Conservation (phyloP, 2,329 filamentous ascomycete species). For the Trichothecium roseum region DNA sequence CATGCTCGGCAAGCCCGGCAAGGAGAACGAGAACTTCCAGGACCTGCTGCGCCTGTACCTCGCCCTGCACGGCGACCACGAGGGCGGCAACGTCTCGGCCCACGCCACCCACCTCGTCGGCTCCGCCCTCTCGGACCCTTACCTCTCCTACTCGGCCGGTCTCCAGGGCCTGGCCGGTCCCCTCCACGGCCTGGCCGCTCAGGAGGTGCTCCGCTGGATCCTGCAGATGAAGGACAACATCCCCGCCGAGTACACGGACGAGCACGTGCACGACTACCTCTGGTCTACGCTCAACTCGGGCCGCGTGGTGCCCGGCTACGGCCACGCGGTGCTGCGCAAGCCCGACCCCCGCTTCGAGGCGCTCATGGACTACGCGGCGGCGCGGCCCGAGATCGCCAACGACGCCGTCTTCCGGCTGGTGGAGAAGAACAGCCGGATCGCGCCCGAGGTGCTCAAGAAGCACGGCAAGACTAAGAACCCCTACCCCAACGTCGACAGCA, state of each 20-base stretch:
- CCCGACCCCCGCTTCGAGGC: conserved; percentile 95
- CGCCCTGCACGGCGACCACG: conserved; percentile 93
- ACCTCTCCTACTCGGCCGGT: conserved; percentile 91
- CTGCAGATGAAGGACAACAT: conserved; percentile 89
- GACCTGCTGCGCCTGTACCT: conserved; percentile 90
- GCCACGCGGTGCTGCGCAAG: conserved; percentile 91
- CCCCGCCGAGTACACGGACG: conserved; percentile 63
- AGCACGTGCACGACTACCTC: conserved; percentile 80
- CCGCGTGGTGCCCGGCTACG: conserved; percentile 89
- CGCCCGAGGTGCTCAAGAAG: conserved; percentile 79
- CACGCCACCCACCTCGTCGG: conserved; percentile 93
- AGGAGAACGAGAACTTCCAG: conserved; percentile 87
- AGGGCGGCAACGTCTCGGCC: conserved; percentile 94
- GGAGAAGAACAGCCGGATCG: conserved; percentile 84
- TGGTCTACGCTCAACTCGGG: conserved; percentile 91
- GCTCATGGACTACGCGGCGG: conserved; percentile 86
- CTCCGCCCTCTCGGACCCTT: conserved; percentile 86
- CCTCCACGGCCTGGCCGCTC: conserved; percentile 65
- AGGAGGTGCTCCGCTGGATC: conserved; percentile 96
- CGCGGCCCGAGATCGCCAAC: conserved; percentile 71
- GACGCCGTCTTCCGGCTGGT: conserved; percentile 93
- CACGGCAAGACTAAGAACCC: conserved; percentile 99
- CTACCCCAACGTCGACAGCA: conserved; percentile 92
- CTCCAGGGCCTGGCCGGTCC: conserved; percentile 93
- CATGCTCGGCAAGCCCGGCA: conserved; percentile 83